Percentiles rank a stretch among this genome's conserved stretches.
phyloP scores from a whole-genome alignment of 768 basidiomycete genomes.

The Cystobasidium onofrii region DNA sequence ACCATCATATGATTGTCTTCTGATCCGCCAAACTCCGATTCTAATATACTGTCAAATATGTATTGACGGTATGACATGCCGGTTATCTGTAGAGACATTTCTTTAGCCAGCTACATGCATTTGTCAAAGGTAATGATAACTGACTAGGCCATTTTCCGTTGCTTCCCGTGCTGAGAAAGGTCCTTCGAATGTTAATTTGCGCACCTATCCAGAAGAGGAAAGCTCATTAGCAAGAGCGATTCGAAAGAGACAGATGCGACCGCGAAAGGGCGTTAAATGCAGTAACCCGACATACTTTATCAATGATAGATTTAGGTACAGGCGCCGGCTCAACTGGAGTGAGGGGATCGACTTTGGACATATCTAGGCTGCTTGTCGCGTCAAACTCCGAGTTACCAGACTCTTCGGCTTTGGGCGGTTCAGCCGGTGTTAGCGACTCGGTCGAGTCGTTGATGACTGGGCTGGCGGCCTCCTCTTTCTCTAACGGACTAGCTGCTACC shows the following conservation, averaged over 20 bases:
- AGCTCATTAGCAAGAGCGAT: too few species aligned
- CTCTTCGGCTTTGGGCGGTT: background rate
- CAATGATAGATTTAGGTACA: background rate
- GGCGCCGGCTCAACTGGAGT: background rate
- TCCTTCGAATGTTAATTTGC: constrained; percentile 15
- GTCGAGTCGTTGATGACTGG: background rate
- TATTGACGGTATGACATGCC: constrained; percentile 14
- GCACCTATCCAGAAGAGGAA: background rate
- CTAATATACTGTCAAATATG: constrained; percentile 16
- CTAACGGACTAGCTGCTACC: background rate
- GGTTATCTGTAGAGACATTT: background rate
- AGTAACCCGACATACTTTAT: background rate
- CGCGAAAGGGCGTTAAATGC: background rate
- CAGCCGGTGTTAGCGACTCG: background rate
- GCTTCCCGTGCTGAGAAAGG: constrained; percentile 32
- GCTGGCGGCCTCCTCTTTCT: background rate
- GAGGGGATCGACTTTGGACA: background rate
- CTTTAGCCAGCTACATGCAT: background rate
- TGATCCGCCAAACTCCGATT: constrained; percentile 29
- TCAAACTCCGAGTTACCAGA: background rate
- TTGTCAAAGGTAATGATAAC: background rate
- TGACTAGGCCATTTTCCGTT: constrained; percentile 5
- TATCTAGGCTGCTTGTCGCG: background rate
- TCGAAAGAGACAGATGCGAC: too few species aligned
- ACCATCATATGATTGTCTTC: constrained; percentile 31